A percentile compares a stretch with the other conserved stretches of the same genome.
Conservation (phyloP, 139 green algal species). For the Picocystis salinarum region DNA sequence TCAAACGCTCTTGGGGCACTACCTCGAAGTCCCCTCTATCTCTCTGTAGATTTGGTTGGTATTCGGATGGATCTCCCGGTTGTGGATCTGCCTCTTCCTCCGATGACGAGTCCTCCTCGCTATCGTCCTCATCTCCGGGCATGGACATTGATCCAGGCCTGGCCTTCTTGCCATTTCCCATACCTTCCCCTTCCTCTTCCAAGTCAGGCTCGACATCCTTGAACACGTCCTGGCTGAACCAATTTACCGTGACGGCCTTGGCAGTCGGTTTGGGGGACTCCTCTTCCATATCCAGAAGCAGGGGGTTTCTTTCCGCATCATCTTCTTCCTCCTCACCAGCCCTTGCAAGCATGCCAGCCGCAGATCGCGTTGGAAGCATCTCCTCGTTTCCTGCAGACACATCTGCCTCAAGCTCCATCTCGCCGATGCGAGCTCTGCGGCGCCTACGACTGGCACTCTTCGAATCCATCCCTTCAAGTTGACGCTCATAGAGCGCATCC, state of each 20-base stretch:
- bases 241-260: constrained; percentile 5
- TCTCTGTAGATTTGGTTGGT: too few species aligned
- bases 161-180: constrained; percentile 17
- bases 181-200: constrained; percentile 11
- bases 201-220: neutral
- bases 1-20: constrained; percentile 13
- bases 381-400: too few species aligned
- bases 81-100: neutral
- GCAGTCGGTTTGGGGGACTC: constrained; percentile 3
- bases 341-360: neutral
- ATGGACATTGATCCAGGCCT: constrained; percentile 3
- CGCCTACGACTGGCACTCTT: too few species aligned
- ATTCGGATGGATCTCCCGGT: too few species aligned
- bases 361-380: too few species aligned
- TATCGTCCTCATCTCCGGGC: neutral
- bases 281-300: constrained; percentile 13
- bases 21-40: constrained; percentile 29
- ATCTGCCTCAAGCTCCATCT: too few species aligned
- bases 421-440: too few species aligned
- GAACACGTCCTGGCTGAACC: constrained; percentile 30
- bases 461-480: too few species aligned
- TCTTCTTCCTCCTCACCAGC: constrained; percentile 9
- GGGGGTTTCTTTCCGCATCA: constrained; percentile 15
- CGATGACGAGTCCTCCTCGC: constrained; percentile 8
- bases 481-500: neutral